Conservation (phyloP, 139 green algal genomes). For the Marvania coccoides region DNA sequence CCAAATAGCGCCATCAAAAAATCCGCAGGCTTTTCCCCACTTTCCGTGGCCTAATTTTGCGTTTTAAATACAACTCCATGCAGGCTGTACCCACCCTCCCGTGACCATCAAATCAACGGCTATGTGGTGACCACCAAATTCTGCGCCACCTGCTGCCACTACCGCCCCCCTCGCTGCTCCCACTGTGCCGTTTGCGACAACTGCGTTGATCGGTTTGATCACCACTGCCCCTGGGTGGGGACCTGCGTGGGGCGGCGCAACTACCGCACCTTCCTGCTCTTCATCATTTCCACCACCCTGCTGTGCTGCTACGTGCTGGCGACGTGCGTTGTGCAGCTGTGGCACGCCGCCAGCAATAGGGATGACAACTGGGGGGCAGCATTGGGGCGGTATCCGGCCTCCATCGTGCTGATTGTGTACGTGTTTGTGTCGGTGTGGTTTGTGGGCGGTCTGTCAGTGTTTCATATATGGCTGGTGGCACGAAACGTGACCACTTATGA, state of each 20-base stretch:
- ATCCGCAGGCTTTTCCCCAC: too few relatives aligned
- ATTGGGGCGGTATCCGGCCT: conserved; percentile 37
- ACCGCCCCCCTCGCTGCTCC: conserved; percentile 84
- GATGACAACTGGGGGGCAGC: conserved; percentile 19
- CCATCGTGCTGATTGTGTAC: conserved; percentile 61
- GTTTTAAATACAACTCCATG: neutral
- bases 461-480: conserved; percentile 88
- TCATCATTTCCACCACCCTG: conserved; percentile 77
- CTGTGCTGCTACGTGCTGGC: conserved; percentile 78
- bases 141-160: conserved; percentile 83
- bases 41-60: too few relatives aligned
- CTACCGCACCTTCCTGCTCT: conserved; percentile 95
- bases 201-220: conserved; percentile 97
- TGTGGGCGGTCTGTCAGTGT: conserved; percentile 78
- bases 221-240: conserved; percentile 98
- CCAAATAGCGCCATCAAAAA: neutral
- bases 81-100: conserved; percentile 22
- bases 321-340: conserved; percentile 52
- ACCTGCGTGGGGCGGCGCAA: conserved; percentile 89
- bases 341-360: conserved; percentile 1
- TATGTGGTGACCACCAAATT: conserved; percentile 78
- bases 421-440: conserved; percentile 82
- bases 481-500: conserved; percentile 98
- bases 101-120: conserved; percentile 41
- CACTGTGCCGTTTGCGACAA: conserved; percentile 98